phyloP scores from a whole-genome alignment of 2,329 filamentous ascomycete species.

The Pyricularia sp. region DNA sequence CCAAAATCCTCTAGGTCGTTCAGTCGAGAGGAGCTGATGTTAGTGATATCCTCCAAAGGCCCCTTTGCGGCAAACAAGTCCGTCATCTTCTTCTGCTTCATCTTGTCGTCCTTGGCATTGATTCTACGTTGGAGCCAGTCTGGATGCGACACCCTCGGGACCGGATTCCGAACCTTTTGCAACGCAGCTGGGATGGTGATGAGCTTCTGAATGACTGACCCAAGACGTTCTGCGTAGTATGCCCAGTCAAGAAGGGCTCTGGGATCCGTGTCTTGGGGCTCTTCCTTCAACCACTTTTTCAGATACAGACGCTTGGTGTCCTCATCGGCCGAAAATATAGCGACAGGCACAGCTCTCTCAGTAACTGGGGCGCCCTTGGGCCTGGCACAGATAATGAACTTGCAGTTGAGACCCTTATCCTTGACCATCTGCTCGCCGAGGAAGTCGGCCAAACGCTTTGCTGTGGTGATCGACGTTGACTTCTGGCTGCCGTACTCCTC shows the following conservation, averaged over 20 bases:
- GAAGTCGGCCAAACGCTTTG: slow-evolving; percentile 89
- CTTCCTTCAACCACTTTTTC: slow-evolving; percentile 91
- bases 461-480: slow-evolving; percentile 98
- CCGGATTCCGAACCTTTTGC: slow-evolving; percentile 90
- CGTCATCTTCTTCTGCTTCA: slow-evolving; percentile 98
- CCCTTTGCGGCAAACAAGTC: slow-evolving; percentile 70
- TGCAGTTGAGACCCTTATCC: slow-evolving; percentile 98
- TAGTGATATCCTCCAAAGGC: slow-evolving; percentile 63
- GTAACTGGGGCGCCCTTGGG: slow-evolving; percentile 88
- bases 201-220: slow-evolving; percentile 96
- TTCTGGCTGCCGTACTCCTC: slow-evolving; percentile 96
- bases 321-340: slow-evolving; percentile 92
- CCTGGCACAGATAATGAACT: slow-evolving; percentile 91
- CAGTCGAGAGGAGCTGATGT: slow-evolving; percentile 46
- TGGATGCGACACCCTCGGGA: slow-evolving; percentile 85
- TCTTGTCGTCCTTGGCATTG: slow-evolving; percentile 88
- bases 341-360: slow-evolving; percentile 86
- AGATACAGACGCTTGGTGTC: slow-evolving; percentile 81
- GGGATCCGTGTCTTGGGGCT: slow-evolving; percentile 84
- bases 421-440: slow-evolving; percentile 98
- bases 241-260: slow-evolving; percentile 89
- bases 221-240: slow-evolving; percentile 92
- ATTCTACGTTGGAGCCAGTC: slow-evolving; percentile 95
- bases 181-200: slow-evolving; percentile 97
- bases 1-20: slow-evolving; percentile 79